phyloP scores from a whole-genome alignment of 108 stramenopile genomes.

The Schizochytrium sp. region DNA sequence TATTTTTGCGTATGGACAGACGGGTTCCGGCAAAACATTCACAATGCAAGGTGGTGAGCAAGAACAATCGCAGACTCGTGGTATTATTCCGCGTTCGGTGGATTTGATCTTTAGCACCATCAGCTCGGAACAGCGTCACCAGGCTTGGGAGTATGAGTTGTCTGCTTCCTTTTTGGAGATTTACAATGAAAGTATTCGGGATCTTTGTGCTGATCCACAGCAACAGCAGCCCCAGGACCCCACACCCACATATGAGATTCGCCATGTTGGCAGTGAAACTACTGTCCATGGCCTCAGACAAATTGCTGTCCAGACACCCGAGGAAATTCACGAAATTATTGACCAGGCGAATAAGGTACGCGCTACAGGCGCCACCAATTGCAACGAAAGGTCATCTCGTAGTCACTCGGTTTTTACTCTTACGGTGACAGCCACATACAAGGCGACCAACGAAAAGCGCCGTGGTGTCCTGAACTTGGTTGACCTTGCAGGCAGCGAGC shows the following conservation, averaged over 20 bases:
- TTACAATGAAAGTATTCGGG: constrained; percentile 97
- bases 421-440: constrained; percentile 63
- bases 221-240: neutral
- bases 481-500: constrained; percentile 77
- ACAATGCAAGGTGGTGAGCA: constrained; percentile 75
- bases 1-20: constrained; percentile 98
- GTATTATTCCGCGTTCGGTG: constrained; percentile 93
- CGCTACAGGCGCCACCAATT: constrained; percentile 67
- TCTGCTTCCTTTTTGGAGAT: constrained; percentile 97
- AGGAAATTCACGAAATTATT: constrained; percentile 63
- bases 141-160: constrained; percentile 92
- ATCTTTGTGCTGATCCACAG: constrained; percentile 81
- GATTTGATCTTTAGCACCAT: constrained; percentile 89
- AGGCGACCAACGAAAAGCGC: neutral
- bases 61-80: constrained; percentile 79
- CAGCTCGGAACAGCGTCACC: constrained; percentile 77
- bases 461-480: constrained; percentile 75
- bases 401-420: constrained; percentile 75
- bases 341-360: constrained; percentile 70
- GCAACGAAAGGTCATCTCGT: constrained; percentile 75
- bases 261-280: constrained; percentile 74
- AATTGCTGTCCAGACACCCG: constrained; percentile 65
- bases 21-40: constrained; percentile 78
- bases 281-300: constrained; percentile 73
- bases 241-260: constrained; percentile 67